These are phyloP conservation scores for Uronychia binucleata DNA, from an alignment of 73 alveolate species.

Conservation along the genomic window DNA sequence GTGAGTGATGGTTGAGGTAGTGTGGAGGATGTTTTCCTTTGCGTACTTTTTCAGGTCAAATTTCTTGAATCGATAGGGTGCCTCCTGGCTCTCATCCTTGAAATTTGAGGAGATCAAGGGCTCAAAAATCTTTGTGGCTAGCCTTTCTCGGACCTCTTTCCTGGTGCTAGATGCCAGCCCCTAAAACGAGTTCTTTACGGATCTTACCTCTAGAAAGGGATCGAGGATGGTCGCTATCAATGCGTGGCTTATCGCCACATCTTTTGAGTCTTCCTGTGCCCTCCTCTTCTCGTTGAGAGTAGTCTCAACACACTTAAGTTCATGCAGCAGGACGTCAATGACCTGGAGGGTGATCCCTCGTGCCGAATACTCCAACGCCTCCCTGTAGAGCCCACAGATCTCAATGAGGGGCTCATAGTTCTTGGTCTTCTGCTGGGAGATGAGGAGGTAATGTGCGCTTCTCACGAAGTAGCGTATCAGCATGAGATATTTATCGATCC, in stretches of 20 bases:
- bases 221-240: neutral
- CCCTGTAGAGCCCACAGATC: neutral
- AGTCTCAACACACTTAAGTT: constrained; percentile 31
- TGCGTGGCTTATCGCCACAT: neutral
- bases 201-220: neutral
- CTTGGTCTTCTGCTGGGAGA: too few species aligned
- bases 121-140: neutral
- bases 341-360: constrained; percentile 39
- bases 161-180: neutral
- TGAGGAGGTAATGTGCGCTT: constrained; percentile 1
- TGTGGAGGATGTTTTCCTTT: neutral
- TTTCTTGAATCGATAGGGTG: neutral
- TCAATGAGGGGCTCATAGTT: neutral
- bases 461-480: constrained; percentile 13
- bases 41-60: neutral
- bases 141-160: neutral
- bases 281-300: neutral
- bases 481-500: constrained; percentile 50
- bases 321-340: constrained; percentile 35
- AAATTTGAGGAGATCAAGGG: neutral
- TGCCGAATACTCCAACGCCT: neutral
- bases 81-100: neutral
- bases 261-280: neutral
- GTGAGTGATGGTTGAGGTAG: too few species aligned
- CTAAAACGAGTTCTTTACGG: neutral